Conservation (phyloP, 2,329 filamentous ascomycete species). For the Trichoderma lentiforme region DNA sequence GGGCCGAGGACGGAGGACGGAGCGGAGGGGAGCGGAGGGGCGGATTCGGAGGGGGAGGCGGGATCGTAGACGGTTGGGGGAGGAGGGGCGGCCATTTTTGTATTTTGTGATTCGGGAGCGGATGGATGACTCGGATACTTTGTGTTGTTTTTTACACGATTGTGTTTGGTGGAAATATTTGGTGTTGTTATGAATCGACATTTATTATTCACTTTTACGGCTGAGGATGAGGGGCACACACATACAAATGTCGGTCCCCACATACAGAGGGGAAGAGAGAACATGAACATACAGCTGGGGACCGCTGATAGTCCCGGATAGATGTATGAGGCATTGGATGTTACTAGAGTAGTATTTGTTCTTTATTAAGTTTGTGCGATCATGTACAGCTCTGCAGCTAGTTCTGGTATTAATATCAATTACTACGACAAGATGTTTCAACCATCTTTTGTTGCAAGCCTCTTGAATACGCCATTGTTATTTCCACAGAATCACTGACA, state of each 20-base stretch:
- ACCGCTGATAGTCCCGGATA: background rate
- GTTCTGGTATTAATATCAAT: no score
- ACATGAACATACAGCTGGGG: no score
- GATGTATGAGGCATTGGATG: no score
- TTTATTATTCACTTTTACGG: background rate
- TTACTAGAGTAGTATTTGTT: no score
- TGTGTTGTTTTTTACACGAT: background rate
- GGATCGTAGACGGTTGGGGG: slow-evolving; percentile 12
- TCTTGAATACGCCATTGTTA: no score
- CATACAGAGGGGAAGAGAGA: no score
- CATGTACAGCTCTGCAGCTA: no score
- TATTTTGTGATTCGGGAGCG: background rate
- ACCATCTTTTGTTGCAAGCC: no score
- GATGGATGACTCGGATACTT: background rate
- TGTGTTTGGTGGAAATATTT: background rate
- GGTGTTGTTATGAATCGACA: background rate
- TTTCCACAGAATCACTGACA: no score
- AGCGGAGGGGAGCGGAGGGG: slow-evolving; percentile 17
- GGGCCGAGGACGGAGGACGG: background rate
- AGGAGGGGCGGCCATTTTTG: background rate
- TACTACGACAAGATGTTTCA: no score
- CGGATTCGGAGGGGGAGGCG: slow-evolving; percentile 17
- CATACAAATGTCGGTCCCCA: background rate
- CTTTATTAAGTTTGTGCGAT: no score
- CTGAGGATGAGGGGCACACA: background rate